These are phyloP conservation scores for Camellia sinensis DNA, from an alignment of 148 eudicot genomes.

Conservation along the genomic window DNA sequence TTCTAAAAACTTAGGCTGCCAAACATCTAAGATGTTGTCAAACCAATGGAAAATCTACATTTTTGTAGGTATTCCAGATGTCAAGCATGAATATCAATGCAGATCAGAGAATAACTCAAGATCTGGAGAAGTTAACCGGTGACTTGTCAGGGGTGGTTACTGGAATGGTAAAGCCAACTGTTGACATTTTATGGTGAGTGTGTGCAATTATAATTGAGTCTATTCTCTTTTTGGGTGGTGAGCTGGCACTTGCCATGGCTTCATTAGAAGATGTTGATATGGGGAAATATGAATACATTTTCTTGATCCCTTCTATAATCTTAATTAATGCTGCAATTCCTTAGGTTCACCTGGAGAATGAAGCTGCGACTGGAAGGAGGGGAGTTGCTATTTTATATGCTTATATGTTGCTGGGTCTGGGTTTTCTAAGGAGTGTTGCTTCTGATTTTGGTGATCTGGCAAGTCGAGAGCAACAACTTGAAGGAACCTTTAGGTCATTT, in stretches of 20 bases:
- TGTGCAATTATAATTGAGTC: slow-evolving; percentile 1
- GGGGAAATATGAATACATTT: neutral
- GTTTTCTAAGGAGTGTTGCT: slow-evolving; percentile 82
- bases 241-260: too few species aligned
- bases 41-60: neutral
- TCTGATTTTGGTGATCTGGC: slow-evolving; percentile 94
- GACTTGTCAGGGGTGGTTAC: slow-evolving; percentile 92
- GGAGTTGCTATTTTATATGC: slow-evolving; percentile 89
- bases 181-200: slow-evolving; percentile 88
- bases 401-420: slow-evolving; percentile 94
- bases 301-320: slow-evolving; percentile 12
- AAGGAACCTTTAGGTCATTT: slow-evolving; percentile 89
- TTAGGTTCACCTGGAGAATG: slow-evolving; percentile 99
- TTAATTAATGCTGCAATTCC: slow-evolving; percentile 11
- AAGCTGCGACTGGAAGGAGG: slow-evolving; percentile 79
- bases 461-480: slow-evolving; percentile 83
- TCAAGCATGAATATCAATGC: slow-evolving; percentile 73
- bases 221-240: neutral
- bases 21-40: neutral
- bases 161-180: slow-evolving; percentile 97
- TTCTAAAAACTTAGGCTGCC: neutral
- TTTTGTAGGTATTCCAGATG: slow-evolving; percentile 75
- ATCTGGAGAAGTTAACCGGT: slow-evolving; percentile 81
- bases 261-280: neutral
- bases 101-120: slow-evolving; percentile 92